Percentiles rank a stretch among this genome's conserved stretches.
phyloP scores from a whole-genome alignment of 768 basidiomycete genomes.

The Termitomyces sp. region DNA sequence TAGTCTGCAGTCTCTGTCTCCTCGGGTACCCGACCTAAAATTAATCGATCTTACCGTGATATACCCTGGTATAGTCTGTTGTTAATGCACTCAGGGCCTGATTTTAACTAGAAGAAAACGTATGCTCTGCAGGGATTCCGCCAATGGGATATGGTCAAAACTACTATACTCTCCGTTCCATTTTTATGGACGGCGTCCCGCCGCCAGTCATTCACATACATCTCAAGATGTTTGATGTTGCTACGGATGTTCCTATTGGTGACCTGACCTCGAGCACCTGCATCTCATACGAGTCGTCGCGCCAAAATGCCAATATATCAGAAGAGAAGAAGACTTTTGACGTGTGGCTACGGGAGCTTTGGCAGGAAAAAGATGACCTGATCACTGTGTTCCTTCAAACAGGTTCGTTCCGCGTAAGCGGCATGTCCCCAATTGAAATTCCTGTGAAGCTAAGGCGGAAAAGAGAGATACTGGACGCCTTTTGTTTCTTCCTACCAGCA shows the following conservation, averaged over 20 bases:
- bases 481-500: constrained; percentile 68
- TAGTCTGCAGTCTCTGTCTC: constrained; percentile 75
- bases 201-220: constrained; percentile 90
- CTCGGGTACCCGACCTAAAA: constrained; percentile 72
- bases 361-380: constrained; percentile 81
- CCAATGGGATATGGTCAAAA: constrained; percentile 79
- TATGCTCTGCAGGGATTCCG: constrained; percentile 58
- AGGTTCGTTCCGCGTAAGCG: constrained; percentile 39
- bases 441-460: constrained; percentile 54
- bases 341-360: constrained; percentile 75
- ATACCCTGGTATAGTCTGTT: constrained; percentile 69
- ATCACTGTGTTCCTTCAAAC: constrained; percentile 64
- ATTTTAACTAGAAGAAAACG: not conserved
- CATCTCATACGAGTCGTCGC: constrained; percentile 23
- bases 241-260: constrained; percentile 66
- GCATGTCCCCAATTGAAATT: constrained; percentile 39
- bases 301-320: constrained; percentile 47
- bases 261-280: constrained; percentile 37
- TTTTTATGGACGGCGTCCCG: constrained; percentile 77
- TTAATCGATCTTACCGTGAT: constrained; percentile 90
- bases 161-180: constrained; percentile 86
- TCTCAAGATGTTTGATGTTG: constrained; percentile 73
- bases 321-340: constrained; percentile 72
- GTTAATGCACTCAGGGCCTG: not conserved
- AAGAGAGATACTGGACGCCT: constrained; percentile 62